Conservation (phyloP, 2,329 filamentous ascomycete genomes). For the Botrytis sinoallii region DNA sequence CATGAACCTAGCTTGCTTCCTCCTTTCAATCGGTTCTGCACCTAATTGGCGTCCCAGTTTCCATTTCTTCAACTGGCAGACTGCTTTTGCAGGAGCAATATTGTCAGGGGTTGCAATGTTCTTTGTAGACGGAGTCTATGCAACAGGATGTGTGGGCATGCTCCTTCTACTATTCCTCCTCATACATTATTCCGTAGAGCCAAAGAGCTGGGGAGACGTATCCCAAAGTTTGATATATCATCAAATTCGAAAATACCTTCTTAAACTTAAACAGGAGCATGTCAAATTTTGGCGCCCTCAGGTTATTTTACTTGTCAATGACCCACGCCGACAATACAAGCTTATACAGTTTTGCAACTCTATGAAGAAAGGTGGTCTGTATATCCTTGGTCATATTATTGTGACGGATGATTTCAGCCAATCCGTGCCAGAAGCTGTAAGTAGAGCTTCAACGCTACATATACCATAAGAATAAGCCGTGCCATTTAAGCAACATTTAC, state of each 20-base stretch:
- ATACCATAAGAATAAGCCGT: neutral
- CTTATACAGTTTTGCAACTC: constrained; percentile 91
- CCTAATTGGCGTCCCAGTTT: constrained; percentile 88
- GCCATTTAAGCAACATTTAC: neutral
- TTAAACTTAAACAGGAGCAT: constrained; percentile 80
- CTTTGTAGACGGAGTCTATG: constrained; percentile 81
- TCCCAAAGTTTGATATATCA: constrained; percentile 86
- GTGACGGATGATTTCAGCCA: constrained; percentile 78
- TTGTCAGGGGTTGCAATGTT: constrained; percentile 81
- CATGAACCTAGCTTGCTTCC: constrained; percentile 82
- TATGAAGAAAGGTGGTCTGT: constrained; percentile 81
- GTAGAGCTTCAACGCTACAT: neutral
- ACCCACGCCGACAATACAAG: constrained; percentile 76
- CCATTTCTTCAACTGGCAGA: constrained; percentile 85
- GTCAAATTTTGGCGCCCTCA: constrained; percentile 94
- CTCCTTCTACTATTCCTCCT: constrained; percentile 75
- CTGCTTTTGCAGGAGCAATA: constrained; percentile 71
- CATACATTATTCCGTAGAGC: constrained; percentile 81
- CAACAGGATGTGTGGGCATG: constrained; percentile 69
- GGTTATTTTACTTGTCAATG: constrained; percentile 78
- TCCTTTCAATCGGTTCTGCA: constrained; percentile 81
- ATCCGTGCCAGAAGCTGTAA: constrained; percentile 69
- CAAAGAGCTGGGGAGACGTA: constrained; percentile 87
- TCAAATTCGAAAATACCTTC: constrained; percentile 82
- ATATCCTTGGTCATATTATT: constrained; percentile 81